phyloP scores from a whole-genome alignment of 2,329 filamentous ascomycete species.

The Nemania sp. region DNA sequence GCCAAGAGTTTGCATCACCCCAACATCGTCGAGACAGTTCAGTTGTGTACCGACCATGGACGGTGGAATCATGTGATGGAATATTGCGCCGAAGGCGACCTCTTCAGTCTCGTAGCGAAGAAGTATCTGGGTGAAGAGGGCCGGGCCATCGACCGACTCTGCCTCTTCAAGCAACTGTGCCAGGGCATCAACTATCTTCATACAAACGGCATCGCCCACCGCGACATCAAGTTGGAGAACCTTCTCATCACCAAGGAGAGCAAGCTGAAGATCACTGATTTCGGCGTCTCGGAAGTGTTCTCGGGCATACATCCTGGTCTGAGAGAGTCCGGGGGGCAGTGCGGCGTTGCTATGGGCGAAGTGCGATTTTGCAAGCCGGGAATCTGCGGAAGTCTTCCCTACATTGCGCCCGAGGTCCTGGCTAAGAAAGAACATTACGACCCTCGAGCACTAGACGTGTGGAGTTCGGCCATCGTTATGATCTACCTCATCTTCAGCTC shows the following conservation, averaged over 20 bases:
- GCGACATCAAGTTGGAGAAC: slow-evolving; percentile 91
- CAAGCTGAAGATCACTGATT: slow-evolving; percentile 88
- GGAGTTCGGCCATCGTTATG: slow-evolving; percentile 84
- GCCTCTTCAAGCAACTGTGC: slow-evolving; percentile 87
- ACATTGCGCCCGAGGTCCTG: slow-evolving; percentile 85
- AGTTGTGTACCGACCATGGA: slow-evolving; percentile 73
- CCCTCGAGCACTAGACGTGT: slow-evolving; percentile 80
- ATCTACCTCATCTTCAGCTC: slow-evolving; percentile 74
- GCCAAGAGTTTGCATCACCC: slow-evolving; percentile 84
- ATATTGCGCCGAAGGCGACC: slow-evolving; percentile 80
- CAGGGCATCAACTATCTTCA: slow-evolving; percentile 84
- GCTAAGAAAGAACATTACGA: slow-evolving; percentile 69
- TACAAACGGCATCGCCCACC: slow-evolving; percentile 81
- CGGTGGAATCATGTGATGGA: slow-evolving; percentile 95
- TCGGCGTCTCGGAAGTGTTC: slow-evolving; percentile 88
- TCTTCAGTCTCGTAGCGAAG: slow-evolving; percentile 75
- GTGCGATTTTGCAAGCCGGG: slow-evolving; percentile 75
- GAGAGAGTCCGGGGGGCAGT: slow-evolving; percentile 72
- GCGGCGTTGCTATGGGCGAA: slow-evolving; percentile 72
- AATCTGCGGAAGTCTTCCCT: slow-evolving; percentile 83
- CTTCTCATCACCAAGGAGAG: slow-evolving; percentile 77
- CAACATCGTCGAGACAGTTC: slow-evolving; percentile 81
- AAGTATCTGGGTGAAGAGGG: slow-evolving; percentile 68
- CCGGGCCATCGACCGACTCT: slow-evolving; percentile 71
- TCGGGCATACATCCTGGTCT: slow-evolving; percentile 79